These are phyloP conservation scores for Paracoccidioides brasiliensis DNA, from an alignment of 2,329 filamentous ascomycete species.

Conservation along the genomic window DNA sequence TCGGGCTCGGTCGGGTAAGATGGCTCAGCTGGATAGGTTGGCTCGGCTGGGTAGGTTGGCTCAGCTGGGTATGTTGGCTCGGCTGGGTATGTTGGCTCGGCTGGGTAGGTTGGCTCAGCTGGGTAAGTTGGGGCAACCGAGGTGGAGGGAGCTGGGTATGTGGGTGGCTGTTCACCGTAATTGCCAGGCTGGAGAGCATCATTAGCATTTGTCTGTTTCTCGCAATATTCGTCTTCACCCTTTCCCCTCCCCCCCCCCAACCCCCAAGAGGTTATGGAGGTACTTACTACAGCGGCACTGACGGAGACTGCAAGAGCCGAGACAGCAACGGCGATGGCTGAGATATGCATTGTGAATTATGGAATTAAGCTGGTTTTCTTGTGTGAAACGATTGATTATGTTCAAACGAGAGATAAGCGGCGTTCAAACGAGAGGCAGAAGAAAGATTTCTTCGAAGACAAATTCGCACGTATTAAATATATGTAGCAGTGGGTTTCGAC, in stretches of 20 bases:
- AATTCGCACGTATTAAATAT: neutral
- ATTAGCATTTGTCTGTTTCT: neutral
- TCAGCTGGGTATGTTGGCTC: neutral
- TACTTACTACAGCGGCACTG: neutral
- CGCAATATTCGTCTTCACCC: neutral
- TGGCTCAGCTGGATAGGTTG: neutral
- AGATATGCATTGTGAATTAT: constrained; percentile 10
- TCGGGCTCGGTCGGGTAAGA: neutral
- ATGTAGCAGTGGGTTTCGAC: neutral
- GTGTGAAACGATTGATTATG: neutral
- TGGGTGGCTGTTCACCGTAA: neutral
- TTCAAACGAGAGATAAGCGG: neutral
- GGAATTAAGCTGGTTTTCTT: neutral
- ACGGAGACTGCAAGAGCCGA: constrained; percentile 7
- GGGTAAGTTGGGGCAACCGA: neutral
- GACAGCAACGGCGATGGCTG: constrained; percentile 11
- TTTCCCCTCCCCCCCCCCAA: too few species aligned
- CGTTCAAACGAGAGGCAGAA: constrained; percentile 1
- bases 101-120: neutral
- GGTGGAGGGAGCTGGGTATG: neutral
- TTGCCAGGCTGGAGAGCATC: neutral
- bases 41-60: neutral
- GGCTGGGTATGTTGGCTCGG: neutral
- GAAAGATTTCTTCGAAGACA: neutral
- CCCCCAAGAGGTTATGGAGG: neutral